Evolutionary conservation across 306 rosid genomes (phyloP), one percentile per base, ranked within the genome.

Genomic region (Trifolium repens): DNA sequence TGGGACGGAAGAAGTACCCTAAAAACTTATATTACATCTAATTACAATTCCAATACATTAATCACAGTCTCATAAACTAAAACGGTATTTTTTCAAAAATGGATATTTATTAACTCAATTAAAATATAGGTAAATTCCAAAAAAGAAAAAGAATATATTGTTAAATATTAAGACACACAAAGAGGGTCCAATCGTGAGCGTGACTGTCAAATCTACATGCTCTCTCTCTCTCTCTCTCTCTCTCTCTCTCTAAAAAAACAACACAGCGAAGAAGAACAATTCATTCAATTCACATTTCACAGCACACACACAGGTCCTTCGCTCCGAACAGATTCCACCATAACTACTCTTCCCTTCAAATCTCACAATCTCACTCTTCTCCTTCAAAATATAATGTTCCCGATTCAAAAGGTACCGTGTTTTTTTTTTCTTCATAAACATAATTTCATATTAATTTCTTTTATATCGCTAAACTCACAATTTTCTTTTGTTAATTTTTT

Each of bases 131-230:
- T 32, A 32, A 32, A 32, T 32, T 32, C 35, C 35, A 32, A 32
- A 32, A 32, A 0, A 32, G 35, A 32, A 32, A 32, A 32, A 32
- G 35, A 32, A 32, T 32, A 30, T 27, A 30, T 32, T 4, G 35
- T 32, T 32, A 32, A 32, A 32, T 32, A 32, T 32, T 26, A 24
- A 24, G 63, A 57, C 63, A 55, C 47, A 22, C 3, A 66, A 47
- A 53, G 53, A 70, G 83, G 84, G 89, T 83, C 87, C 91, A 39
- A 71, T 54, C 75, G 50, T 71, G 85, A 88, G 96, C 89, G 89
- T 84, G 96, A 94, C 96, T 94, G 93, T 91, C 96, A 91, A 94
- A 92, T 92, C 97, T 88, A 81, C 94, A 88, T 84, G 79, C 74
- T 88, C 91, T 88, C 84, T 82, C 83, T 62, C 57, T 62, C 76